Percentiles rank a stretch among this genome's conserved stretches.
Conservation (phyloP, 495 filamentous ascomycete species). For the Hypomontagnella monticulosa region DNA sequence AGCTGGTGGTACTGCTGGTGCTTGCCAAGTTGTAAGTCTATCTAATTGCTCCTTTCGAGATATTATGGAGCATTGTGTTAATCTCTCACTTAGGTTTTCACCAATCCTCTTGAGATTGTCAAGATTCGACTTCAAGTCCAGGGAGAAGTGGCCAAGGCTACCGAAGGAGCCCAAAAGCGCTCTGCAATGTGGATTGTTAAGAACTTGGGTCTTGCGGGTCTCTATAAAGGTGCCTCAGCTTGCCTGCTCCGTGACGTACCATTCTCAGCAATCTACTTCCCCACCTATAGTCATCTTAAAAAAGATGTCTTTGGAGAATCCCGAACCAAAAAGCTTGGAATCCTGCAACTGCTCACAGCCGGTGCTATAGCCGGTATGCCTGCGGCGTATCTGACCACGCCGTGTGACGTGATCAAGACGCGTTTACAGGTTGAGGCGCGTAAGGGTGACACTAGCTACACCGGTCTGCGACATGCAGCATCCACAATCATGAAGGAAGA, state of each 20-base stretch:
- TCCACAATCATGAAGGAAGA: slow-evolving; percentile 85
- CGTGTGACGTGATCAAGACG: slow-evolving; percentile 99
- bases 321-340: slow-evolving; percentile 86
- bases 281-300: slow-evolving; percentile 94
- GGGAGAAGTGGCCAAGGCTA: slow-evolving; percentile 90
- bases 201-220: slow-evolving; percentile 91
- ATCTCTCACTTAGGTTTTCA: slow-evolving; percentile 74
- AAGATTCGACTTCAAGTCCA: slow-evolving; percentile 99
- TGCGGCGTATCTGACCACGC: slow-evolving; percentile 95
- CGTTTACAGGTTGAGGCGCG: slow-evolving; percentile 96
- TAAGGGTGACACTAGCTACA: slow-evolving; percentile 91
- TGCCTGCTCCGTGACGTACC: slow-evolving; percentile 96
- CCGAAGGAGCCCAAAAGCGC: slow-evolving; percentile 83
- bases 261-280: slow-evolving; percentile 99
- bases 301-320: slow-evolving; percentile 92
- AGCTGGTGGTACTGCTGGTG: slow-evolving; percentile 90
- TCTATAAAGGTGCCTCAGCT: slow-evolving; percentile 97
- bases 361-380: slow-evolving; percentile 99
- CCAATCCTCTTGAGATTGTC: slow-evolving; percentile 97
- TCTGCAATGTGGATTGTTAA: slow-evolving; percentile 97
- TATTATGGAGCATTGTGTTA: slow-evolving; percentile 16
- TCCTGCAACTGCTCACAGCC: slow-evolving; percentile 90
- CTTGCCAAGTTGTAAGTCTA: slow-evolving; percentile 89
- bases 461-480: slow-evolving; percentile 86
- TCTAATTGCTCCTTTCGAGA: neutral